Evolutionary conservation across 768 basidiomycete genomes (phyloP).

Genomic region (Phylloporus sp.): DNA sequence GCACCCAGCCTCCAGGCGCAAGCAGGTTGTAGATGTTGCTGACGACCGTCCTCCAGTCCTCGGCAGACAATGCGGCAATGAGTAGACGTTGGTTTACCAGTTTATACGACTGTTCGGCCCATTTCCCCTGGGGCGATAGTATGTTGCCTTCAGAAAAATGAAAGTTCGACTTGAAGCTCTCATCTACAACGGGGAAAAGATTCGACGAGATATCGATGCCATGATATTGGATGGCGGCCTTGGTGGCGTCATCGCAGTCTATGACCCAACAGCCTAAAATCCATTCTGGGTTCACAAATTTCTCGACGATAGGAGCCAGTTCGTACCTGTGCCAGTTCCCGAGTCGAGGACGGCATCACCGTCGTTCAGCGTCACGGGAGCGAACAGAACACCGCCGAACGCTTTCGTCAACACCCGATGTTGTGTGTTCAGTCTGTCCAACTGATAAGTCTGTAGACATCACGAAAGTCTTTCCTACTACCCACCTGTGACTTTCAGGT

Average conservation of each 20-base stretch:
- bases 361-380: background rate
- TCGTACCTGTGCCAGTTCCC: background rate
- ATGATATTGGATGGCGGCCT: background rate
- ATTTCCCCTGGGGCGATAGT: constrained; percentile 13
- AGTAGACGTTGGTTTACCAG: constrained; percentile 30
- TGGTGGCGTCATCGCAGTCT: background rate
- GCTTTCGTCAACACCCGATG: background rate
- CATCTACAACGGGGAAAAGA: constrained; percentile 4
- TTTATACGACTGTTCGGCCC: constrained; percentile 18
- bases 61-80: constrained; percentile 16
- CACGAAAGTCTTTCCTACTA: background rate
- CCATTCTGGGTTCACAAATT: background rate
- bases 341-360: constrained; percentile 1
- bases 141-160: background rate
- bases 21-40: constrained; percentile 23
- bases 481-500: background rate
- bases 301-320: background rate
- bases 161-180: background rate
- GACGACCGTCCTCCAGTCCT: constrained; percentile 22
- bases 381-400: background rate
- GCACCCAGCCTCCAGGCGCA: constrained; percentile 25
- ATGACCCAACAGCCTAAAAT: background rate
- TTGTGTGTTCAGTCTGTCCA: background rate
- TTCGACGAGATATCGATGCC: constrained; percentile 13
- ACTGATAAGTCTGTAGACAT: background rate